Conservation (phyloP, 1,139 yeast species). For the Hemisphaericaspora xylofermentans region DNA sequence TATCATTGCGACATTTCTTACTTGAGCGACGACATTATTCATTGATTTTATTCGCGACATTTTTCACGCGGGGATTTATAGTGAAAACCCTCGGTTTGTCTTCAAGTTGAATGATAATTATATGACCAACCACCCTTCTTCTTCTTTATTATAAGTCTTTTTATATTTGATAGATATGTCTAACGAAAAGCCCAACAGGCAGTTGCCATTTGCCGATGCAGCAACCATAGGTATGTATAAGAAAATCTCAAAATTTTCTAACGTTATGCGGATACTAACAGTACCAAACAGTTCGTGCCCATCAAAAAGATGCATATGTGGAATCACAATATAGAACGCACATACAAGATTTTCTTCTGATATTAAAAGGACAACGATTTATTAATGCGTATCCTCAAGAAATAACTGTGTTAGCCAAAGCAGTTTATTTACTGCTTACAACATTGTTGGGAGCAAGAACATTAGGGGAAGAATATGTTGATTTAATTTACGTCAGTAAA, state of each 20-base stretch:
- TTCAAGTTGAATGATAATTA: not conserved
- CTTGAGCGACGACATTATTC: not conserved
- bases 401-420: conserved; percentile 55
- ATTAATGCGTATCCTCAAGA: conserved; percentile 65
- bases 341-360: conserved; percentile 55
- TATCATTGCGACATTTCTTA: not conserved
- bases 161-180: not conserved
- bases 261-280: not conserved
- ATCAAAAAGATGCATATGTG: conserved; percentile 82
- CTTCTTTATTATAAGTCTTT: not conserved
- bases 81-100: not conserved
- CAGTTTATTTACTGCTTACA: conserved; percentile 66
- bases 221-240: conserved; percentile 46
- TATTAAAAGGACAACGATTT: conserved; percentile 65
- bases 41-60: not conserved
- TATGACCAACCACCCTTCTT: no score
- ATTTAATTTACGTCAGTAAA: conserved; percentile 64
- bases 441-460: conserved; percentile 78
- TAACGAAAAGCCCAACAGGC: conserved; percentile 14
- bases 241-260: not conserved
- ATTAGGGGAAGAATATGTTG: conserved; percentile 92
- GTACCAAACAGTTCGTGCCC: conserved; percentile 60
- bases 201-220: conserved; percentile 49
- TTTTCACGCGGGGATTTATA: not conserved
- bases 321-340: conserved; percentile 56